Conservation (phyloP, 257 asterid genomes). For the Jacaranda mimosifolia region DNA sequence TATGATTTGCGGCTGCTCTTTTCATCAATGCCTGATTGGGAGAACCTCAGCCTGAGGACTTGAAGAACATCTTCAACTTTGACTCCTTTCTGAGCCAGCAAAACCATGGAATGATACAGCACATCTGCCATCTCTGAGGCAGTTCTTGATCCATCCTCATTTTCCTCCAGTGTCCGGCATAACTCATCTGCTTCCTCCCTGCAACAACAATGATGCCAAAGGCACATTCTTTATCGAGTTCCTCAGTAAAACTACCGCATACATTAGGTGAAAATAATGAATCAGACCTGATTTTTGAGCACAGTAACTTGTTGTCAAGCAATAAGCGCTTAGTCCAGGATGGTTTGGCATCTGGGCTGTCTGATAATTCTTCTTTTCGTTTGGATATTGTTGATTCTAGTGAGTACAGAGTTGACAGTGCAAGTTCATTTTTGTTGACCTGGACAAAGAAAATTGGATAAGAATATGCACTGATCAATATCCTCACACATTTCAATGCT, state of each 20-base stretch:
- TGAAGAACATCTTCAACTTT: conserved; percentile 77
- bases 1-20: conserved; percentile 66
- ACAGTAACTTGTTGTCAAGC: conserved; percentile 58
- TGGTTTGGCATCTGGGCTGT: conserved; percentile 54
- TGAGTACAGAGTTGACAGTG: conserved; percentile 68
- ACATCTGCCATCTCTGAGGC: conserved; percentile 90
- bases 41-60: conserved; percentile 74
- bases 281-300: conserved; percentile 81
- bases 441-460: conserved; percentile 28
- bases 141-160: conserved; percentile 70
- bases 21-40: conserved; percentile 86
- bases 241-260: too few relatives aligned
- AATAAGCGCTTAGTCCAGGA: conserved; percentile 87
- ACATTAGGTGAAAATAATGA: background rate
- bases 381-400: conserved; percentile 76
- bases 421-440: conserved; percentile 63
- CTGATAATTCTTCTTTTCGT: conserved; percentile 60
- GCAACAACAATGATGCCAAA: background rate
- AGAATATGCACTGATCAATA: background rate
- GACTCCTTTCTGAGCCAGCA: conserved; percentile 71
- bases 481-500: background rate
- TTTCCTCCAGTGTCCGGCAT: conserved; percentile 78
- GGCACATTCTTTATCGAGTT: too few relatives aligned
- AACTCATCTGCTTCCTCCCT: conserved; percentile 97
- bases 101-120: conserved; percentile 82